A percentile compares a stretch with the other conserved stretches of the same genome.
Evolutionary conservation across 202 grass and related monocot genomes (phyloP).

Genomic region (Carex sylvatica): DNA sequence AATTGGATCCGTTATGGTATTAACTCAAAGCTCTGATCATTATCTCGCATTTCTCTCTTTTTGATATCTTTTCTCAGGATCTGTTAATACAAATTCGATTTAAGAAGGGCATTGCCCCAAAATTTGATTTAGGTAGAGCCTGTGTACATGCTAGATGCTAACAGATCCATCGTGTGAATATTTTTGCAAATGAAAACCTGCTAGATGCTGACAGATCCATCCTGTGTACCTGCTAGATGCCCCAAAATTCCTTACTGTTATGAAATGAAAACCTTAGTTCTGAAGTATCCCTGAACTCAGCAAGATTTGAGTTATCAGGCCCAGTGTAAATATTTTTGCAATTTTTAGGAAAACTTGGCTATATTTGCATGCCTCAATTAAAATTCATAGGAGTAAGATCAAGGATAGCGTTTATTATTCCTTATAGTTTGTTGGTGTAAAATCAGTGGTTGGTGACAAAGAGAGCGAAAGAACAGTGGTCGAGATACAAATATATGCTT

Average conservation of each 20-base stretch:
- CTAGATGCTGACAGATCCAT: no score
- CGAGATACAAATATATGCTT: conserved; percentile 75
- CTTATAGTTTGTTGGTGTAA: conserved; percentile 14
- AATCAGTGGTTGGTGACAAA: conserved; percentile 91
- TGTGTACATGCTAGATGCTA: no score
- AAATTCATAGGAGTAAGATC: not conserved
- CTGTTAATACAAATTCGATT: no score
- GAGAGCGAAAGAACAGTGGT: conserved; percentile 72
- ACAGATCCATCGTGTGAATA: no score
- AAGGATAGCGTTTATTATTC: not conserved
- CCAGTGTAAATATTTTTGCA: not conserved
- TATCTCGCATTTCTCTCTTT: no score
- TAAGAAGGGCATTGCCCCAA: no score
- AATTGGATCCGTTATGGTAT: no score
- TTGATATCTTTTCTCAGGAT: no score
- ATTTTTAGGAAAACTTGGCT: not conserved
- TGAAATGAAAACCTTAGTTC: not conserved
- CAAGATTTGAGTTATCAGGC: not conserved
- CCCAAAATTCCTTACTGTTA: not conserved
- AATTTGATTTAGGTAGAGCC: no score
- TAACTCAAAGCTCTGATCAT: no score
- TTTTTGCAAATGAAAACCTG: no score
- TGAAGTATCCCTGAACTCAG: not conserved
- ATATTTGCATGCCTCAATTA: not conserved
- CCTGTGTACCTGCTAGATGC: no score